Evolutionary conservation across 2,329 filamentous ascomycete genomes (phyloP), one percentile per base, ranked within the genome.

Genomic region (Coccinonectria pachysandricola): DNA sequence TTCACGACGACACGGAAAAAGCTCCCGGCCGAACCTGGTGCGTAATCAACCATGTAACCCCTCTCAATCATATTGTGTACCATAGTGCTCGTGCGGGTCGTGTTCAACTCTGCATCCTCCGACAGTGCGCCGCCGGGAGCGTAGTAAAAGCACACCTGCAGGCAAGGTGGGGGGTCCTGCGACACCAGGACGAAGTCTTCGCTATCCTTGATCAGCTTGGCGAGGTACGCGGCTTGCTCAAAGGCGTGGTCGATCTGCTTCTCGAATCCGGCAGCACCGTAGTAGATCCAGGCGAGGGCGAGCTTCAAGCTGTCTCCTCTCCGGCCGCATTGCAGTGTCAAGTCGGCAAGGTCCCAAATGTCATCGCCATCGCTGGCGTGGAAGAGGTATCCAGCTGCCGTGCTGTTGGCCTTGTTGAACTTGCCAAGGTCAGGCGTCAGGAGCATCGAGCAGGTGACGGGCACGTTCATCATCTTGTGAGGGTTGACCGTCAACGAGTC

Each of bases 91-190:
- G 70, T 73, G 20, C 57, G 51, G 20, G 49, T 44, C 16, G 68
- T 70, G 43, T 73, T 75, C 27, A 50, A 54, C 19, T 52, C 53
- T 5, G 49, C 38, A 10, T 60, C 53, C 1, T 52, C 52, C 0
- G 53, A 42, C 21, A 80, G 37, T 31, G 53, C 43, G 3, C 75
- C 71, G 1, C 37, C 37, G 0, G 72, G 72, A 0, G 78, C 74
- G 46, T 82, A 86, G 53, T 94, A 94, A 54, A 96, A 96, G 62
- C 88, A 95, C 12, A 96, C 81, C 58, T 96, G 91, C 50, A 94
- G 60, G 56, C 88, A 96, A 1, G 84, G 83, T 23, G 87, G 78
- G 14, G 85, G 82, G 43, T 81, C 78, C 30, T 72, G 65, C 8
- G 75, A 82, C 3, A 94, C 71, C 10, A 93, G 63, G 11, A 71